Evolutionary conservation across 305 asterid species (phyloP).

Genomic region (Solanum hybrid): DNA sequence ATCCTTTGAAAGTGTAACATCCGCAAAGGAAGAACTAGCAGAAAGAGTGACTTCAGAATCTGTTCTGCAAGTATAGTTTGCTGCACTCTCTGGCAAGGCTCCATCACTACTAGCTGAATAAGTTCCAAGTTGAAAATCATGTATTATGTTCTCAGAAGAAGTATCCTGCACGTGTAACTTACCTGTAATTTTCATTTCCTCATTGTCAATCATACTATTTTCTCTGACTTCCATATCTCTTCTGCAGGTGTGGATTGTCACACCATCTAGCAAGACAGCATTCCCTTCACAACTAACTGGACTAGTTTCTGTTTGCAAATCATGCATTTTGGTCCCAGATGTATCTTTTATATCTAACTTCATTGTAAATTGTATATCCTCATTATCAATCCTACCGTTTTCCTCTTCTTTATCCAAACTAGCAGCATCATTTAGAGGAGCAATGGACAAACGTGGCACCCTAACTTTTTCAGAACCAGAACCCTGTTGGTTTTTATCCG

Average conservation of each 20-base stretch:
- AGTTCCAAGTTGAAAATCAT: neutral
- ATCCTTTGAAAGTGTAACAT: constrained; percentile 20
- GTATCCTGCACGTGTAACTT: neutral
- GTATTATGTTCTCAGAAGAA: neutral
- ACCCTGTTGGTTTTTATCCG: constrained; percentile 12
- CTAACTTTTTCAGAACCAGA: constrained; percentile 21
- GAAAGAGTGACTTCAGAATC: constrained; percentile 2
- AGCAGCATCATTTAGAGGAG: constrained; percentile 6
- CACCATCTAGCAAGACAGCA: constrained; percentile 15
- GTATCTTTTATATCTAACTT: constrained; percentile 15
- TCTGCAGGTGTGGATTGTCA: constrained; percentile 10
- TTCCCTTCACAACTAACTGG: constrained; percentile 10
- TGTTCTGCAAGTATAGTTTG: constrained; percentile 7
- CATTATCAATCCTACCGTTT: constrained; percentile 12
- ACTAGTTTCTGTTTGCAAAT: constrained; percentile 18
- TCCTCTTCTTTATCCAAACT: constrained; percentile 18
- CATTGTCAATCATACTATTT: neutral
- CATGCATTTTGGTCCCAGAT: constrained; percentile 26
- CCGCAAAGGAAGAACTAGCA: constrained; percentile 12
- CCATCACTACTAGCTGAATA: neutral
- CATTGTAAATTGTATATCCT: constrained; percentile 16
- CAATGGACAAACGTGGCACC: constrained; percentile 14
- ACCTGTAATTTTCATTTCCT: neutral
- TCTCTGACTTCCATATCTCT: constrained; percentile 2
- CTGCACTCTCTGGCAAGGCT: constrained; percentile 15